Percentiles rank a stretch among this genome's conserved stretches.
Evolutionary conservation across 2,329 filamentous ascomycete species (phyloP).

Genomic region (Colletotrichum incanum): DNA sequence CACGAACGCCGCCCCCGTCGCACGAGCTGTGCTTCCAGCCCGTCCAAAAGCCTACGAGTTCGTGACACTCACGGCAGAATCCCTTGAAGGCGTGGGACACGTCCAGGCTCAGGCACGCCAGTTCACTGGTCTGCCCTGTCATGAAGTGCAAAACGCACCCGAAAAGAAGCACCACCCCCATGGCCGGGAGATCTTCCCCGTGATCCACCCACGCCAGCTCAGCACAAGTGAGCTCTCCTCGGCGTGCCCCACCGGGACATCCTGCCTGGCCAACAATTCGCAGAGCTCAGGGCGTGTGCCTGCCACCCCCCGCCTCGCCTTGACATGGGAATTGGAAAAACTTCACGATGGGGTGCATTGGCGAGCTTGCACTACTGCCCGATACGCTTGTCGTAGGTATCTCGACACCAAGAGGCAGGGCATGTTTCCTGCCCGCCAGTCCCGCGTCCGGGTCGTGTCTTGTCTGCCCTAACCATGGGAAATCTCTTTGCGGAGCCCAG

Average conservation of each 20-base stretch:
- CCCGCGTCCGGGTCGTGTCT: conserved; percentile 3
- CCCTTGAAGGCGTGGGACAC: not conserved
- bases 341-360: not conserved
- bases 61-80: not conserved
- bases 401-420: not conserved
- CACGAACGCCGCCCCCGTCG: not conserved
- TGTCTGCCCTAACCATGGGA: not conserved
- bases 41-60: not conserved
- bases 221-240: not conserved
- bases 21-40: not conserved
- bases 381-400: not conserved
- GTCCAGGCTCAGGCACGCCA: not conserved
- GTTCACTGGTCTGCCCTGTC: not conserved
- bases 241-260: conserved; percentile 16
- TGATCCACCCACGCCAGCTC: conserved; percentile 36
- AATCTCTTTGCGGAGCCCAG: conserved; percentile 1
- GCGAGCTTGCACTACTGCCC: not conserved
- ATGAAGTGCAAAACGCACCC: not conserved
- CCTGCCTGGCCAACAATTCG: conserved; percentile 26
- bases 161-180: conserved; percentile 1
- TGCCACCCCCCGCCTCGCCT: not conserved
- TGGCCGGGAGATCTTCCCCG: conserved; percentile 40
- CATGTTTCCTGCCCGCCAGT: conserved; percentile 14
- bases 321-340: not conserved
- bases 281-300: conserved; percentile 31